Base-by-base conservation (phyloP, 768 basidiomycete genomes). In the Lepiota brunneoincarnata region DNA sequence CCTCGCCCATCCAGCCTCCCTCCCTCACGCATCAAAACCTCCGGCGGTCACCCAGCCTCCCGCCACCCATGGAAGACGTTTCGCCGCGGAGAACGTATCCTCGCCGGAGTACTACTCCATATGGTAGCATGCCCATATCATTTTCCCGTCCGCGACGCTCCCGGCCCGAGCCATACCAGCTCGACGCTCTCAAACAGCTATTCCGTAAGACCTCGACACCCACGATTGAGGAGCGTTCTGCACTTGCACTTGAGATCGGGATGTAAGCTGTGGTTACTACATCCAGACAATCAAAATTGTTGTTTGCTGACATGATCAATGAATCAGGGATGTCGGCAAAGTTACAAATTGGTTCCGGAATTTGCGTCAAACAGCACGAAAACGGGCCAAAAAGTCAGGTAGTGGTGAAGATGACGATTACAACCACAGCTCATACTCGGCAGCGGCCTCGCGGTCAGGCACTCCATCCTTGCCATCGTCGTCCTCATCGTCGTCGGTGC, bases 281-380 rank as follows among this genome's bases (percentile, higher is more conserved):
- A 49, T 59, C 43, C 49, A 42, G 59, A 57, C 49, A 49, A 61
- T 59, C 26, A 49, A 45, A 31, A 42, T 61, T 49, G 31, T 40
- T 46, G 43, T 49, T 49, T 55, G 50, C 40, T 59, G 51, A 53
- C 55, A 37, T 60, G 48, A 31, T 61, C 55, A 54, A 63, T 50
- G 52, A 57, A 53, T 55, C 62, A 85, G 82, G 89, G 89, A 92
- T 69, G 68, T 91, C 53, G 86, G 84, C 59, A 90, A 89, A 69
- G 89, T 92, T 49, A 90, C 89, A 15, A 92, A 92, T 66, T 92
- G 89, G 89, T 91, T 91, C 76, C 78, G 89, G 34, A 92, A 92
- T 64, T 76, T 91, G 54, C 81, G 89, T 35, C 89, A 92, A 70
- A 87, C 87, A 15, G 79, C 89, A n/a, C 73, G 89, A 39, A 90